Base-by-base conservation (phyloP, 768 basidiomycete species). In the Paxillus ammoniavirescens region DNA sequence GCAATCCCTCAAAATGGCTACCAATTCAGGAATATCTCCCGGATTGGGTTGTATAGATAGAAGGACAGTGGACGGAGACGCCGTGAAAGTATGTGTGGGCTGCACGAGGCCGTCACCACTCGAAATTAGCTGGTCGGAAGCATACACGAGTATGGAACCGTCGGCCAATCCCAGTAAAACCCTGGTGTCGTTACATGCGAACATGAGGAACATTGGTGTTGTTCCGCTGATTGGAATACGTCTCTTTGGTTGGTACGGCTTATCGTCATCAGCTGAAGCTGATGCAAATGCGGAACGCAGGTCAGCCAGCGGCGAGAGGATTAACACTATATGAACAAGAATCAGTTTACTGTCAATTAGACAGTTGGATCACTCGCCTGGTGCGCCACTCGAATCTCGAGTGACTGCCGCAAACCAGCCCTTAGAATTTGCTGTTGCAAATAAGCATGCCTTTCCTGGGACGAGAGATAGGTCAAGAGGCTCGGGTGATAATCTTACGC, bases 321-420 rank as follows among this genome's bases (percentile, higher is more conserved):
- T 72, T 46, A 91, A 70, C n/a, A 72, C 89, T 91, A 55, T 91
- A 55, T 28, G 1, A 18, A 36, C 36, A 10, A 9, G 17, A 43
- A 23, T 47, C 2, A 4, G 4, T 47, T 2, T 37, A 45, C 8
- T 12, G 28, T 31, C 9, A 7, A 26, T 49, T 4, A 28, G 28
- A 37, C 41, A 4, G 33, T 48, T 49, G 46, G 42, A 49, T 8
- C 33, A 57, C 75, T 42, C 52, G 82, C 82, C 70, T 53, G 72
- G 74, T 53, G 68, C 59, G 48, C 70, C 59, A 60, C 65, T 42
- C 45, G 57, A 49, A 46, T 71, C 70, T 37, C 72, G 68, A 42
- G 69, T 75, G 9, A 82, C 78, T 31, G 87, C 86, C 43, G 81
- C 85, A 67, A 91, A 91, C 82, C 84, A 91, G 28, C 82, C 85